phyloP scores from a whole-genome alignment of 2,329 filamentous ascomycete genomes.

The Ophiocordyceps camponoti-rufipedis region DNA sequence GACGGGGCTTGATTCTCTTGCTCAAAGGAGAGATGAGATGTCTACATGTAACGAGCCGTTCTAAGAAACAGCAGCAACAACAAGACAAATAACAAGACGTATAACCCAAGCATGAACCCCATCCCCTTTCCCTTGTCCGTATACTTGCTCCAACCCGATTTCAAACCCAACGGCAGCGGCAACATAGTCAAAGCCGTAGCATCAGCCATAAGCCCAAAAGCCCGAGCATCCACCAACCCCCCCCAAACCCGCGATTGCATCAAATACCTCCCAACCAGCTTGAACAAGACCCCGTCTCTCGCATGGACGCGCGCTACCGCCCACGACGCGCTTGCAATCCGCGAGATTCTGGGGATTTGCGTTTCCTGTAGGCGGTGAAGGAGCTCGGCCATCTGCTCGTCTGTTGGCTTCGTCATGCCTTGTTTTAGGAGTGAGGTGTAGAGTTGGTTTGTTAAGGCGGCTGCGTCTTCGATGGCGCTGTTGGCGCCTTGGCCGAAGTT shows the following conservation, averaged over 20 bases:
- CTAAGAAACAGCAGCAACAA: too few relatives aligned
- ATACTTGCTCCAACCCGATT: not conserved
- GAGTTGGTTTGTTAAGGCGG: not conserved
- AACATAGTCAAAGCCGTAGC: not conserved
- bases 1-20: not conserved
- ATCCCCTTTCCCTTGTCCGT: not conserved
- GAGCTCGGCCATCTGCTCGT: not conserved
- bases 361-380: not conserved
- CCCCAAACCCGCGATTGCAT: not conserved
- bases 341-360: not conserved
- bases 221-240: not conserved
- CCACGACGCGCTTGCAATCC: not conserved
- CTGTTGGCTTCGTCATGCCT: not conserved
- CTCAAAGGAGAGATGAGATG: too few relatives aligned
- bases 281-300: not conserved
- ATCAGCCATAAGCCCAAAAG: not conserved
- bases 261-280: not conserved
- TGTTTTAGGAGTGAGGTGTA: not conserved
- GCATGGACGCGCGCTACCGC: not conserved
- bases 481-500: conserved; percentile 1
- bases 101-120: not conserved
- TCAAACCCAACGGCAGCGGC: not conserved
- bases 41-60: too few relatives aligned
- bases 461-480: conserved; percentile 1
- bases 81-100: not conserved